Evolutionary conservation across 352 stramenopile species (phyloP), one percentile per base, ranked within the genome.

Genomic region (Globisporangium echinulatum): DNA sequence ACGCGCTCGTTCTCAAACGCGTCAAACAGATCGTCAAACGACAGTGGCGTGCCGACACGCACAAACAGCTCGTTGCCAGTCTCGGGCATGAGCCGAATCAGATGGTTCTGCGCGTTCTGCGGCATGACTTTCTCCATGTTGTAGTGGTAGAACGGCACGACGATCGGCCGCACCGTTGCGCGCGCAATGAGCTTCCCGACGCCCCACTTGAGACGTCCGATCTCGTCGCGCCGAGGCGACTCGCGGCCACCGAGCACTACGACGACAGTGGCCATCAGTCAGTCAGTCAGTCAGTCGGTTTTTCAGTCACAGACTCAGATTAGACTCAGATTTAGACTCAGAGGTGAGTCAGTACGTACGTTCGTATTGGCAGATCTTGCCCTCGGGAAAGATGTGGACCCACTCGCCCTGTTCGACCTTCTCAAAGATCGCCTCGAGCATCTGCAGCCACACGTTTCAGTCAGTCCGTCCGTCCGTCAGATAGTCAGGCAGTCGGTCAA

Each of bases 121-220:
- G 84, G 86, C 79, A 96, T 91, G 49, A 96, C 68, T 63, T 87
- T 66, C 63, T 94, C 79, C 83, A 96, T 94, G 68, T 92, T 92
- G 61, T 81, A 66, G 67, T 94, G 85, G 61, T 96, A 96, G 64
- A 94, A 74, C 7, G 87, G 87, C 51, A 96, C 67, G 48, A 96
- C 87, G 55, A 96, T 70, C 10, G 83, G 82, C 36, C 75, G 72
- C 52, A 79, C 67, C 15, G 75, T 75, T 0, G 83, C 79, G 52
- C 86, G 82, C 25, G 83, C 83, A 55, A 96, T 91, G 52, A 96
- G 74, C 52, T 94, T 96, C 13, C 78, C 85, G 13, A 92, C 83
- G 10, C 87, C 87, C 87, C 87, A 96, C 59, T 96, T 96, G 40
- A 96, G 66, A 1, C 78, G 79, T 2, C 87, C 87, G 39, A 96